Evolutionary conservation across 192 early-diverging fungal species (phyloP).

Genomic region (Rhizoclosmatium globosum): DNA sequence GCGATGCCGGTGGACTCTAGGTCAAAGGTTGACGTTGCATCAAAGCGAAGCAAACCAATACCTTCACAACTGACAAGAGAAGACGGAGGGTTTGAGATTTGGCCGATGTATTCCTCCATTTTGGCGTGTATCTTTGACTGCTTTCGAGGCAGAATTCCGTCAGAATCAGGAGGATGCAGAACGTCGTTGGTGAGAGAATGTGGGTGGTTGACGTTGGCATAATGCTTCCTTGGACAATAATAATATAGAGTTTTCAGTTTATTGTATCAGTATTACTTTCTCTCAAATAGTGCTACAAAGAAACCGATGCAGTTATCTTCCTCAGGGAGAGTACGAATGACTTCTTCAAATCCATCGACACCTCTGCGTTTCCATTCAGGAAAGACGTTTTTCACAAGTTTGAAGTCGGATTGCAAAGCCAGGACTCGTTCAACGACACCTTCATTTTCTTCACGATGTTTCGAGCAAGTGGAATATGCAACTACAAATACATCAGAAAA

Average conservation of each 20-base stretch:
- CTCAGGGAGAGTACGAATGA: constrained; percentile 81
- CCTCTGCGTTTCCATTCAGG: constrained; percentile 86
- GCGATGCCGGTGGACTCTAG: neutral
- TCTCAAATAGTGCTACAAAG: constrained; percentile 94
- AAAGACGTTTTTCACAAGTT: constrained; percentile 67
- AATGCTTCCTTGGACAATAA: neutral
- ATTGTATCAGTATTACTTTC: constrained; percentile 35
- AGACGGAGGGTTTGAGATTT: neutral
- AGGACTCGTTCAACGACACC: constrained; percentile 85
- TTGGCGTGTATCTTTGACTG: neutral
- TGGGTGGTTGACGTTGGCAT: neutral
- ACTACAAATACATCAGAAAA: constrained; percentile 47
- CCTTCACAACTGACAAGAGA: neutral
- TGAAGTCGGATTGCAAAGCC: constrained; percentile 61
- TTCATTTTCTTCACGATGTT: constrained; percentile 93
- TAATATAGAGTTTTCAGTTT: no score
- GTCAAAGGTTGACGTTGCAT: no score
- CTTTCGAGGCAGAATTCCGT: constrained; percentile 14
- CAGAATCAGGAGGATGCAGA: constrained; percentile 3
- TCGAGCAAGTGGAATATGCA: constrained; percentile 97
- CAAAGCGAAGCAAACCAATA: no score
- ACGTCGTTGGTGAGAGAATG: constrained; percentile 2
- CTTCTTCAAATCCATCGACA: constrained; percentile 52
- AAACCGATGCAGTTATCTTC: constrained; percentile 93
- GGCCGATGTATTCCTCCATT: neutral